Evolutionary conservation across 1,284 basidiomycete genomes (phyloP).

Genomic region (Rhodotorula sp.): DNA sequence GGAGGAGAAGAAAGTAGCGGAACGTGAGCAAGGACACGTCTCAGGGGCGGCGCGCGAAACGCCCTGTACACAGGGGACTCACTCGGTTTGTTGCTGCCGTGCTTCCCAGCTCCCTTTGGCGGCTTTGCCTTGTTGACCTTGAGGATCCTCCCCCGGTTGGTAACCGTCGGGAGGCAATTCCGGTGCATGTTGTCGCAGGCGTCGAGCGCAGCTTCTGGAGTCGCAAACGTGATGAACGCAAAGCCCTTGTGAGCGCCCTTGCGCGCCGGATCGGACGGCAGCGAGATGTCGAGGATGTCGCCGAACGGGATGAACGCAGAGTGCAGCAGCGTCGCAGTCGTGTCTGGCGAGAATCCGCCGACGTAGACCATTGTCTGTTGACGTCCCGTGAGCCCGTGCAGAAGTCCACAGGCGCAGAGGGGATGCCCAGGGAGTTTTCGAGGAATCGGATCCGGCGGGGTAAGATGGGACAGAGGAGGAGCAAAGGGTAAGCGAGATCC

Average conservation of each 20-base stretch:
- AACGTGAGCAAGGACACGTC: background rate
- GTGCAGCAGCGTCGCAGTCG: slow-evolving; percentile 39
- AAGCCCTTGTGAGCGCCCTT: slow-evolving; percentile 42
- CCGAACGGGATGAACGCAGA: slow-evolving; percentile 45
- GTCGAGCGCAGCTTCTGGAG: slow-evolving; percentile 40
- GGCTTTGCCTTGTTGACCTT: slow-evolving; percentile 45
- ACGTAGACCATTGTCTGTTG: slow-evolving; percentile 38
- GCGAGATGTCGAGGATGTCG: slow-evolving; percentile 45
- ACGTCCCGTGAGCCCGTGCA: no score
- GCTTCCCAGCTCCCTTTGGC: slow-evolving; percentile 30
- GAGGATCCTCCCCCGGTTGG: slow-evolving; percentile 31
- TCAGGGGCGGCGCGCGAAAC: background rate
- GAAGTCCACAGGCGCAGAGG: no score
- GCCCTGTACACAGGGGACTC: background rate
- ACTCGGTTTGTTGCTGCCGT: slow-evolving; percentile 40
- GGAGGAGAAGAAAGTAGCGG: background rate
- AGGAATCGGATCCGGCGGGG: background rate
- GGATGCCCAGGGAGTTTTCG: background rate
- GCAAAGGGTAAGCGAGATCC: background rate
- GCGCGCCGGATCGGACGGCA: slow-evolving; percentile 42
- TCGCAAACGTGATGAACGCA: slow-evolving; percentile 44
- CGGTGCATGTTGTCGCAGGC: slow-evolving; percentile 48
- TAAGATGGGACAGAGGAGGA: background rate
- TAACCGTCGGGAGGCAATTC: slow-evolving; percentile 39
- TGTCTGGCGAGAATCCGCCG: slow-evolving; percentile 42